Evolutionary conservation across 768 basidiomycete genomes (phyloP), one percentile per base, ranked within the genome.

Genomic region (Leucocoprinus sp.): DNA sequence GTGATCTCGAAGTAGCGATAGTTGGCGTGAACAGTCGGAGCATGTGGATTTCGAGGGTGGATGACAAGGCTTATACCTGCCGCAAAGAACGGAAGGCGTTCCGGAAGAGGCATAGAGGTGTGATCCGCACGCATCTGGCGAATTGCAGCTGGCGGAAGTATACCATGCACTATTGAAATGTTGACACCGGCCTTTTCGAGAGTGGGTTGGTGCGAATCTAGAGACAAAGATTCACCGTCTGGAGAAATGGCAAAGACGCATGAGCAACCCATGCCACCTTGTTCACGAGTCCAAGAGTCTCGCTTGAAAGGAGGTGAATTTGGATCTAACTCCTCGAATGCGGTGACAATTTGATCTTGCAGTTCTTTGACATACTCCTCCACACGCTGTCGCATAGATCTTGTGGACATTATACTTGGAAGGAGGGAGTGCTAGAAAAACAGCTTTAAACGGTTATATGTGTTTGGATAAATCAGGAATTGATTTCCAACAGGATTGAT

Each of bases 161-260:
- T 68, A 18, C 93, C 93, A 55, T 97, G 79, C 1, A 98, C 89
- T 59, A 97, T 71, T 6, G 87, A 90, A 55, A 96, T 84, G 66
- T 96, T 97, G 37, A 97, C 90, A 1, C 96, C 95, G 3, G 86
- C 95, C 63, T 98, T 98, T 63, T 98, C 95, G 54, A 97, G 80
- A 21, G 87, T 67, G 0, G 81, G 65, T 52, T 45, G 64, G 55
- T 45, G 55, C 17, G 57, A 28, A 6, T 56, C 34, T 45, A 35
- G n/a, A 4, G 42, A 39, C 29, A 44, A 41, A 23, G 50, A 51
- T 11, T 45, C 58, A 12, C 70, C 70, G 14, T 70, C 58, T 40
- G 64, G 58, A 17, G 71, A 67, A 23, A 68, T 61, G 12, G 80
- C 71, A 60, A 96, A 85, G 17, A 93, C 86, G 62, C 88, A 92